A percentile compares a stretch with the other conserved stretches of the same genome.
Evolutionary conservation across 139 green algal species (phyloP).

Genomic region (Monoraphidium neglectum): DNA sequence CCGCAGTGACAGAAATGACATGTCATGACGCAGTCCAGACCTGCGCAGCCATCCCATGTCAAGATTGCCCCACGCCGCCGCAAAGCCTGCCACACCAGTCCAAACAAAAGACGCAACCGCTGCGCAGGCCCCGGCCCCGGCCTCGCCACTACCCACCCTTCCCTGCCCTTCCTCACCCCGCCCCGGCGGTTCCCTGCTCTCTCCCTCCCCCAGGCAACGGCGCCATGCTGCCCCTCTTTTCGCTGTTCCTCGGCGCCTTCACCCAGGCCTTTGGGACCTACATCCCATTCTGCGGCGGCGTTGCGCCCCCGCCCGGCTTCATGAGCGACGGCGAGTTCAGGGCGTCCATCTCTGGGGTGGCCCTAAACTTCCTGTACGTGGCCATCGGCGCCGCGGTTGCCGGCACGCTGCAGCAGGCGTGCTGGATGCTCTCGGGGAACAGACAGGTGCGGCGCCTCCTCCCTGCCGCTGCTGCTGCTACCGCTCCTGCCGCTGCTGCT

Average conservation of each 20-base stretch:
- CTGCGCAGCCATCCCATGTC: too few relatives aligned
- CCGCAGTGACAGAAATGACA: background rate
- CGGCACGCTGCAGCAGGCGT: slow-evolving; percentile 28
- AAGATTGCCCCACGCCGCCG: background rate
- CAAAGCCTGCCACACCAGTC: background rate
- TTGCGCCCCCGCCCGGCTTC: background rate
- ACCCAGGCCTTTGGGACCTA: slow-evolving; percentile 39
- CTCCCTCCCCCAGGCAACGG: slow-evolving; percentile 15
- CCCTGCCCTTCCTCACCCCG: background rate
- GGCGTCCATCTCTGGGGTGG: slow-evolving; percentile 12
- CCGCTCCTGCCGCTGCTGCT: too few relatives aligned
- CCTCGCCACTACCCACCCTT: background rate
- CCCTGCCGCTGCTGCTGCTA: too few relatives aligned
- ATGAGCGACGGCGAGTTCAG: slow-evolving; percentile 13
- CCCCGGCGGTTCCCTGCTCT: background rate
- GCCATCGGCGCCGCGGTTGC: slow-evolving; percentile 39
- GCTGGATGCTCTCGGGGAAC: slow-evolving; percentile 36
- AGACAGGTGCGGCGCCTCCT: slow-evolving; percentile 43
- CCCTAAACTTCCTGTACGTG: slow-evolving; percentile 74
- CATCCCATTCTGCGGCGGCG: background rate
- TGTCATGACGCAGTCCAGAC: too few relatives aligned
- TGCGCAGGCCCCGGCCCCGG: background rate
- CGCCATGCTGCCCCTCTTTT: slow-evolving; percentile 60
- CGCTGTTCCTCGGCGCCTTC: slow-evolving; percentile 70
- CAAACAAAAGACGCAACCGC: background rate